Evolutionary conservation across 2,329 filamentous ascomycete species (phyloP), one percentile per base, ranked within the genome.

Genomic region (Colletotrichum tropicicola): DNA sequence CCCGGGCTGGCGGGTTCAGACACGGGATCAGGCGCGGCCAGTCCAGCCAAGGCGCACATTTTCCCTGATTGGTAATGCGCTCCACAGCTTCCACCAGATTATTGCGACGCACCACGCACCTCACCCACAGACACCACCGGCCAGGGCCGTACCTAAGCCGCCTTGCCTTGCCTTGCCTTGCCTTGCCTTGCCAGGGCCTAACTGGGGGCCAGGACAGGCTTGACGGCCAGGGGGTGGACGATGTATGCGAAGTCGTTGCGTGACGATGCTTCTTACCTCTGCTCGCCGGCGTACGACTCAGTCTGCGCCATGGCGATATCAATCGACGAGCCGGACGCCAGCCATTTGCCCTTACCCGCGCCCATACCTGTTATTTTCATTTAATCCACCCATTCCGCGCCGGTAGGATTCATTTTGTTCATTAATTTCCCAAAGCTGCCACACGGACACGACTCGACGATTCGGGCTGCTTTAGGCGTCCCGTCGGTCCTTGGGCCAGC

Each of bases 31-130:
- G 65, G 47, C 55, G 55, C 37, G 60, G 32, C 44, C 60, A 55
- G 30, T 49, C 39, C 41, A 62, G 61, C 65, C 65, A 67, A 65
- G 61, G 56, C 65, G 55, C 61, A 67, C 61, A 51, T 67, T 61
- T 67, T 44, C 56, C 64, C 43, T 57, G 65, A 51, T 65, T 66
- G 49, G 49, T 27, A 47, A 37, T 21, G 30, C 43, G 44, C 56
- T 61, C 61, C 61, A 65, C 57, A 54, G 39, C 43, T 54, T 54
- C 61, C 57, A 49, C 61, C 48, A 65, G 41, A 54, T 65, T 48
- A 59, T 60, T 54, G 48, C 56, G 60, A 10, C 28, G 48, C 56
- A 54, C 61, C 49, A 45, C 52, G 37, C 44, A 57, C 35, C 52
- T 21, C 35, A 23, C 60, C 60, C 60, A 59, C 60, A 53, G 60